Percentiles rank a stretch among this genome's conserved stretches.
These are phyloP conservation scores for Naematelia aurantialba DNA, from an alignment of 768 basidiomycete genomes.

Conservation along the genomic window DNA sequence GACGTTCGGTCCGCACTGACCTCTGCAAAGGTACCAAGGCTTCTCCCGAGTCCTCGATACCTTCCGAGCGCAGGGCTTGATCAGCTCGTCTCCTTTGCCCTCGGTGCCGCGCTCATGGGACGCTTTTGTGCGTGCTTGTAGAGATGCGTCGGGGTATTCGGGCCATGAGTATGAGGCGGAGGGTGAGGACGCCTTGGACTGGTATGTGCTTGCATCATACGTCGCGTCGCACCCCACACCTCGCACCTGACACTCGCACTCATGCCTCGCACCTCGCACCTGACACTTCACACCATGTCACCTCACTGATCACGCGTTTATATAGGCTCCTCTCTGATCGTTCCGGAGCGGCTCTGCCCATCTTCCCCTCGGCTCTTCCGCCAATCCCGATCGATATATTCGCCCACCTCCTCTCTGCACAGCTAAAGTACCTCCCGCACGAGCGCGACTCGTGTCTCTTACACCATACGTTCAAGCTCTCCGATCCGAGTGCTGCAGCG, in stretches of 20 bases:
- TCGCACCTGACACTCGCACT: too few relatives aligned
- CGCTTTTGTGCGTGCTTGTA: slow-evolving; percentile 50
- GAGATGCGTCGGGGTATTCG: slow-evolving; percentile 8
- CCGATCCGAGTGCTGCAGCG: slow-evolving; percentile 4
- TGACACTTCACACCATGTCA: too few relatives aligned
- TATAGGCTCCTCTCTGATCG: background rate
- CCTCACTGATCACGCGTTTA: too few relatives aligned
- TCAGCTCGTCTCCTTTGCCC: slow-evolving; percentile 52
- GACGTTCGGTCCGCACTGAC: background rate
- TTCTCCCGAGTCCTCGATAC: slow-evolving; percentile 70
- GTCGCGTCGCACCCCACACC: too few relatives aligned
- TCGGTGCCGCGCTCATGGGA: slow-evolving; percentile 53
- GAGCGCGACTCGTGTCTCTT: slow-evolving; percentile 87
- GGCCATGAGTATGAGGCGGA: slow-evolving; percentile 18
- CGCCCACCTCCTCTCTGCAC: slow-evolving; percentile 66
- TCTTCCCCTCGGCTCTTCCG: background rate
- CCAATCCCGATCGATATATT: slow-evolving; percentile 63
- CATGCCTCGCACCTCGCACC: too few relatives aligned
- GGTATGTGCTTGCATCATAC: too few relatives aligned
- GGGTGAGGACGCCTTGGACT: slow-evolving; percentile 35
- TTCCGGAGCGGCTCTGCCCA: background rate
- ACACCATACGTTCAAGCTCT: slow-evolving; percentile 71
- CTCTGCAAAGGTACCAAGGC: slow-evolving; percentile 67
- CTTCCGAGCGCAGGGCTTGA: slow-evolving; percentile 67
- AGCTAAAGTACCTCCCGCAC: slow-evolving; percentile 62